A percentile compares a stretch with the other conserved stretches of the same genome.
phyloP scores from a whole-genome alignment of 2,329 filamentous ascomycete genomes.

The Cercospora sp. region DNA sequence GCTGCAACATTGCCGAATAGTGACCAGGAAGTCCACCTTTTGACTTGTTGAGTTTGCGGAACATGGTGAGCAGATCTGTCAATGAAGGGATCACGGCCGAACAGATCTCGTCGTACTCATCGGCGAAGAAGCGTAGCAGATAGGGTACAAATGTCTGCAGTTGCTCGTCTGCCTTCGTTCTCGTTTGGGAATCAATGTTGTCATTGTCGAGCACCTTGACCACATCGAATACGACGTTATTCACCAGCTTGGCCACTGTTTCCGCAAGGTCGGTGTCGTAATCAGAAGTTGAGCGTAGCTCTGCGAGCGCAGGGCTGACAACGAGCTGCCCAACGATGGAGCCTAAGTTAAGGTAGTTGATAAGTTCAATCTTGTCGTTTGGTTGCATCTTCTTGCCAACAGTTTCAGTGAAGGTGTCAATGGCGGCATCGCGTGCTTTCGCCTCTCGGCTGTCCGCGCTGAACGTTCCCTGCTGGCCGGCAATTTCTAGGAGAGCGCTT shows the following conservation, averaged over 20 bases:
- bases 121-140: constrained; percentile 89
- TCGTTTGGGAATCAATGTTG: constrained; percentile 61
- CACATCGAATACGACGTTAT: constrained; percentile 82
- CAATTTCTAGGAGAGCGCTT: constrained; percentile 78
- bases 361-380: constrained; percentile 89
- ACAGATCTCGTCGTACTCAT: constrained; percentile 98
- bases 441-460: constrained; percentile 61
- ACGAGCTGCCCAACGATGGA: constrained; percentile 85
- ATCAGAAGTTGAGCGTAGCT: constrained; percentile 74
- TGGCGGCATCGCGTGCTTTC: constrained; percentile 82
- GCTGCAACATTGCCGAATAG: constrained; percentile 79
- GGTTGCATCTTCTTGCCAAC: constrained; percentile 98
- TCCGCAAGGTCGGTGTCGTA: constrained; percentile 97
- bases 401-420: constrained; percentile 94
- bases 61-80: constrained; percentile 86
- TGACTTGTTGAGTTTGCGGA: constrained; percentile 72
- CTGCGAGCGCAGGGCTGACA: constrained; percentile 74
- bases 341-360: constrained; percentile 82
- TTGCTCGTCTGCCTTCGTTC: constrained; percentile 74
- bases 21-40: constrained; percentile 66
- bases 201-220: constrained; percentile 80
- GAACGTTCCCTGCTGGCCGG: constrained; percentile 67
- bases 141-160: constrained; percentile 82
- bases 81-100: constrained; percentile 91
- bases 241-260: constrained; percentile 91